Conservation (phyloP, 2,329 filamentous ascomycete genomes). For the Phialocephala subalpina region DNA sequence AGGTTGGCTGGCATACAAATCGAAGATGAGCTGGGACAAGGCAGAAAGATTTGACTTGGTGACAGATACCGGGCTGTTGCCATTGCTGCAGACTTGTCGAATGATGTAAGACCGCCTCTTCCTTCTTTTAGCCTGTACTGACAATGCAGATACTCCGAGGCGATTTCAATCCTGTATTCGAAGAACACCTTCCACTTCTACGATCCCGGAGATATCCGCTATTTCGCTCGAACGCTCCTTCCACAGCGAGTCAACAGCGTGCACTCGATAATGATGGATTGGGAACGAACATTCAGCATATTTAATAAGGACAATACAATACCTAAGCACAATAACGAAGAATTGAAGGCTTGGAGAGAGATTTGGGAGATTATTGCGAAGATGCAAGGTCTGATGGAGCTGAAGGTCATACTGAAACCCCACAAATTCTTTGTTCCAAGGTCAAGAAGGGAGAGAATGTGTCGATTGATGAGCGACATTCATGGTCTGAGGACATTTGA, state of each 20-base stretch:
- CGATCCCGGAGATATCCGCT: conserved; percentile 31
- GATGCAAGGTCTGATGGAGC: conserved; percentile 28
- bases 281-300: conserved; percentile 32
- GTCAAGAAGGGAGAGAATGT: conserved; percentile 29
- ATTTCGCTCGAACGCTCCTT: conserved; percentile 30
- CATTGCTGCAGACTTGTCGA: conserved; percentile 33
- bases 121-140: conserved; percentile 21
- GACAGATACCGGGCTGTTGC: conserved; percentile 31
- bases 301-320: conserved; percentile 30
- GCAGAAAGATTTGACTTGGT: conserved; percentile 28
- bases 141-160: conserved; percentile 34
- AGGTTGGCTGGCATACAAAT: conserved; percentile 30
- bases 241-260: conserved; percentile 31
- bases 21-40: conserved; percentile 21
- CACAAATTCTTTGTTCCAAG: conserved; percentile 25
- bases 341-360: conserved; percentile 28
- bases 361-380: conserved; percentile 30
- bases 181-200: conserved; percentile 35
- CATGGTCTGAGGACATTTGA: conserved; percentile 29
- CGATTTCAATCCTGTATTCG: conserved; percentile 32
- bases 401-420: conserved; percentile 28
- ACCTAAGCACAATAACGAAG: conserved; percentile 26
- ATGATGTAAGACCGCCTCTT: neutral
- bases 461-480: conserved; percentile 30
- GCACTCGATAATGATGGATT: conserved; percentile 30